Evolutionary conservation across 2,329 filamentous ascomycete species (phyloP).

Genomic region (Pseudohalonectria lignicola): DNA sequence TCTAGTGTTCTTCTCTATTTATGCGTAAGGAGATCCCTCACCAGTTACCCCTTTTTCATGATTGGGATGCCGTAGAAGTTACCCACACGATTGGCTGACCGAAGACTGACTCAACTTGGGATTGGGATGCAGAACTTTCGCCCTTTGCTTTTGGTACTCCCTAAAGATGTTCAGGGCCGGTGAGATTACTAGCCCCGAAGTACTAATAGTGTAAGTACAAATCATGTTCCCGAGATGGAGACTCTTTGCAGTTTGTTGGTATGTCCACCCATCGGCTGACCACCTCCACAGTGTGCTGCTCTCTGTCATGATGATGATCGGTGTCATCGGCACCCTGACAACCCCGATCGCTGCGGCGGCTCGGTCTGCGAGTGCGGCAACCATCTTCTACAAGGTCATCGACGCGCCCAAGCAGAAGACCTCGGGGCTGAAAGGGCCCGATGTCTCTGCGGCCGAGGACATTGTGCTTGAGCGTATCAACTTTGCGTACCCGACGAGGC

Average conservation of each 20-base stretch:
- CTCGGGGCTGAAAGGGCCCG: slow-evolving; percentile 28
- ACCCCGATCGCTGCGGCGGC: slow-evolving; percentile 43
- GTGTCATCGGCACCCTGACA: slow-evolving; percentile 43
- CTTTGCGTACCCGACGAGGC: slow-evolving; percentile 53
- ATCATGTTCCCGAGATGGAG: too few relatives aligned
- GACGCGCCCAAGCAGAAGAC: slow-evolving; percentile 25
- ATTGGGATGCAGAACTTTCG: slow-evolving; percentile 33
- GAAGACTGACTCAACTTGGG: slow-evolving; percentile 37
- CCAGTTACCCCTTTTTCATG: neutral
- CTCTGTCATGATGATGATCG: slow-evolving; percentile 46
- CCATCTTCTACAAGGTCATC: slow-evolving; percentile 42
- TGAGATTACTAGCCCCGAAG: slow-evolving; percentile 35
- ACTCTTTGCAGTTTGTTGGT: too few relatives aligned
- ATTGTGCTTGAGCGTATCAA: slow-evolving; percentile 51
- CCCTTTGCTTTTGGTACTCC: slow-evolving; percentile 52
- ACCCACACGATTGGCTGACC: slow-evolving; percentile 25
- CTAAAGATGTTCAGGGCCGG: slow-evolving; percentile 37
- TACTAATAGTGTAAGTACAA: slow-evolving; percentile 38
- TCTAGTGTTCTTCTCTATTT: slow-evolving; percentile 18
- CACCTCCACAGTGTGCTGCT: slow-evolving; percentile 29
- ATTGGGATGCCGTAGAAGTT: too few relatives aligned
- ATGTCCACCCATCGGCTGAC: neutral
- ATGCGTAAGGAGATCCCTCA: slow-evolving; percentile 11
- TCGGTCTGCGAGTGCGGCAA: slow-evolving; percentile 43
- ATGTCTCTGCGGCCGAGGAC: slow-evolving; percentile 33